A percentile compares a stretch with the other conserved stretches of the same genome.
Conservation (phyloP, 495 filamentous ascomycete genomes). For the Aspergillus hancockii region DNA sequence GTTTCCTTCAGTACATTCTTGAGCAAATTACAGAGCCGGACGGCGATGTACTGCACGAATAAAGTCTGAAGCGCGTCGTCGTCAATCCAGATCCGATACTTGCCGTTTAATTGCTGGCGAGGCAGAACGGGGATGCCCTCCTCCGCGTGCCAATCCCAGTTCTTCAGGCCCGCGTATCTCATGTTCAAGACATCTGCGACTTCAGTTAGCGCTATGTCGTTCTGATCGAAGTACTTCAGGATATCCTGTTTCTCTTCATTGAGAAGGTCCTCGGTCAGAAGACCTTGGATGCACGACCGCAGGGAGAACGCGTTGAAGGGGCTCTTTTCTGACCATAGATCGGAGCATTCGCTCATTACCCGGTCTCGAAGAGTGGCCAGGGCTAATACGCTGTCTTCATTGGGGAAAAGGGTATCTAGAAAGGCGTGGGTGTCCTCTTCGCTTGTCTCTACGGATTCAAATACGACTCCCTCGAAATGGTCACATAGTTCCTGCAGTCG, state of each 20-base stretch:
- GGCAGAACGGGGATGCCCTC: constrained; percentile 48
- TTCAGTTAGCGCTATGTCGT: constrained; percentile 50
- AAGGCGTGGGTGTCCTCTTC: constrained; percentile 43
- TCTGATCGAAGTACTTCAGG: constrained; percentile 52
- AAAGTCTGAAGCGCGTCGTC: constrained; percentile 62
- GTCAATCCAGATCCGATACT: constrained; percentile 58
- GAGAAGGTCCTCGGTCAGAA: constrained; percentile 54
- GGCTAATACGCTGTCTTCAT: constrained; percentile 24
- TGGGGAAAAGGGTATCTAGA: constrained; percentile 45
- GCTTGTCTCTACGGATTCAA: constrained; percentile 46
- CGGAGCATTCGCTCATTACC: not conserved
- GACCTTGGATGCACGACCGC: constrained; percentile 45
- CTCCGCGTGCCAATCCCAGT: constrained; percentile 55
- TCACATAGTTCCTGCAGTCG: constrained; percentile 28
- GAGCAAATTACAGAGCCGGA: constrained; percentile 54
- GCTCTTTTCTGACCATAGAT: constrained; percentile 23
- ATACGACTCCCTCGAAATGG: constrained; percentile 54
- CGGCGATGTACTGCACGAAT: constrained; percentile 61
- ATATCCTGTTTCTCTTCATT: constrained; percentile 55
- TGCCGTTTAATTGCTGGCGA: constrained; percentile 54
- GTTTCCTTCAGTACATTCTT: constrained; percentile 46
- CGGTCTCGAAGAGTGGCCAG: constrained; percentile 28
- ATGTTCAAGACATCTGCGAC: constrained; percentile 63
- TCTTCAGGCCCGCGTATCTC: constrained; percentile 51
- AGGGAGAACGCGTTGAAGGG: constrained; percentile 40